Percentiles rank a stretch among this genome's conserved stretches.
phyloP scores from a whole-genome alignment of 148 eudicot genomes.

The Amaranthus hypochondriacus region DNA sequence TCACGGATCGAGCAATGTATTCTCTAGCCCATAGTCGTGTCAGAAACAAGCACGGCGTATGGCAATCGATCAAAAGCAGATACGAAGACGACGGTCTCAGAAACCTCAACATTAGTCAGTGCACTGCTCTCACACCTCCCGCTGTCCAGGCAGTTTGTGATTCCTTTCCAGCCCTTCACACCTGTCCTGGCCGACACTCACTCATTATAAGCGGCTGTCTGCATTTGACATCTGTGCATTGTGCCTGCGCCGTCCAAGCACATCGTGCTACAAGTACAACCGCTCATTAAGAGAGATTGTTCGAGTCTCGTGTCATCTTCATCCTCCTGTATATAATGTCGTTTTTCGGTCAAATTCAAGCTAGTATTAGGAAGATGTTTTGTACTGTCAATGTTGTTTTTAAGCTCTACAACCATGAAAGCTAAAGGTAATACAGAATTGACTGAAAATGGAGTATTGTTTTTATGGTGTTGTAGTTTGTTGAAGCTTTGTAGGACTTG shows the following conservation, averaged over 20 bases:
- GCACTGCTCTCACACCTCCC: slow-evolving; percentile 92
- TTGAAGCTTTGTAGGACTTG: background rate
- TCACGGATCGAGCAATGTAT: slow-evolving; percentile 92
- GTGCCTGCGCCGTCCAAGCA: slow-evolving; percentile 64
- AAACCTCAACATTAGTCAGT: slow-evolving; percentile 93
- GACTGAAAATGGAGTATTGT: background rate
- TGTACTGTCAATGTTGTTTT: background rate
- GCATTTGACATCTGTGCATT: slow-evolving; percentile 78
- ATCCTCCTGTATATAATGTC: slow-evolving; percentile 2
- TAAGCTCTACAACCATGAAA: background rate
- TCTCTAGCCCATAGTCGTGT: slow-evolving; percentile 73
- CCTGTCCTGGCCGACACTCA: slow-evolving; percentile 84
- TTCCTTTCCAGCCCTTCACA: slow-evolving; percentile 84
- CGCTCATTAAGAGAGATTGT: slow-evolving; percentile 23
- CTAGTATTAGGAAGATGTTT: background rate
- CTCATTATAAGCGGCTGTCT: slow-evolving; percentile 92
- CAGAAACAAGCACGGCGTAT: slow-evolving; percentile 52
- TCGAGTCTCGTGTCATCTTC: background rate
- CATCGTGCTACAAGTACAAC: slow-evolving; percentile 35
- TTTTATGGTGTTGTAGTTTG: slow-evolving; percentile 10
- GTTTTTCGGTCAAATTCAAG: background rate
- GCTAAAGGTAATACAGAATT: background rate
- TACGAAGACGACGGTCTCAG: slow-evolving; percentile 67
- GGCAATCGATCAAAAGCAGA: slow-evolving; percentile 50
- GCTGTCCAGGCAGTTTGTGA: slow-evolving; percentile 92